These are phyloP conservation scores for Coemansia sp. DNA, from an alignment of 192 early-diverging fungal species.

Conservation along the genomic window DNA sequence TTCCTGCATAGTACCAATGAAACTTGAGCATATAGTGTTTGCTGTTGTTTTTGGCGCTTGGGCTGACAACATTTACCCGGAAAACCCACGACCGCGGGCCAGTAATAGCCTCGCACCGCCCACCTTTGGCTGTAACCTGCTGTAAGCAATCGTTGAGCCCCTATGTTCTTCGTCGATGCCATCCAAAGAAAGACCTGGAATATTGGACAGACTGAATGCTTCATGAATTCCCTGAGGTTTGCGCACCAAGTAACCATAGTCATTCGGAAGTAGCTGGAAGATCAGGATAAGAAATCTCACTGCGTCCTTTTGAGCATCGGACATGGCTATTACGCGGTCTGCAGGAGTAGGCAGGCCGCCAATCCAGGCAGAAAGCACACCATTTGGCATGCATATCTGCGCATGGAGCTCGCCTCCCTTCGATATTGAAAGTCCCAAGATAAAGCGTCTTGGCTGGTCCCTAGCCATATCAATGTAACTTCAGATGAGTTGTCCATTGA, in stretches of 20 bases:
- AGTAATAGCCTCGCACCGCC: not conserved
- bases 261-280: not conserved
- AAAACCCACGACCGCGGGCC: constrained; percentile 9
- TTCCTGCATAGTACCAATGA: not conserved
- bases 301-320: not conserved
- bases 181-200: not conserved
- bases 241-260: not conserved
- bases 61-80: not conserved
- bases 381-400: not conserved
- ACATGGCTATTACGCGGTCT: not conserved
- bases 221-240: not conserved
- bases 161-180: not conserved
- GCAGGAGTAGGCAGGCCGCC: not conserved
- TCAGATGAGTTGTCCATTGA: constrained; percentile 4
- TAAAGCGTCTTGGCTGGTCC: constrained; percentile 7
- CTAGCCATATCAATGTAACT: constrained; percentile 4
- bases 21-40: not conserved
- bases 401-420: not conserved
- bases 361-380: not conserved
- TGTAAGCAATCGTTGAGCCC: not conserved
- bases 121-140: not conserved
- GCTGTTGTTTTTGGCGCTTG: not conserved
- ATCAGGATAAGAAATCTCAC: not conserved
- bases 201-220: not conserved
- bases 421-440: not conserved